Percentiles rank a stretch among this genome's conserved stretches.
phyloP scores from a whole-genome alignment of 2,329 filamentous ascomycete genomes.

The Venturia nashicola region DNA sequence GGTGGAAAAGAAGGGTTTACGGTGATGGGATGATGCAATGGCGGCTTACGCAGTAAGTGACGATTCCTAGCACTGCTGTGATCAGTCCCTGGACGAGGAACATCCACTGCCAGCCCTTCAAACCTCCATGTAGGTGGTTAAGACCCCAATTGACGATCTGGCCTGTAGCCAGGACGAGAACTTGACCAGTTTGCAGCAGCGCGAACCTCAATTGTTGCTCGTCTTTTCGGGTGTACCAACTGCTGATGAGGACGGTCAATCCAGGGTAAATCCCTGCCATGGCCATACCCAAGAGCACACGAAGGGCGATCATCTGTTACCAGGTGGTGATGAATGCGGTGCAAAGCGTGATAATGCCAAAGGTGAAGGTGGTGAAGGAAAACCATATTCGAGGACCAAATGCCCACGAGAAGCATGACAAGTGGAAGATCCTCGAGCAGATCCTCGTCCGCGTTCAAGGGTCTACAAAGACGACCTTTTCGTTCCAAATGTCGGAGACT shows the following conservation, averaged over 20 bases:
- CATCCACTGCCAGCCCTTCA: constrained; percentile 59
- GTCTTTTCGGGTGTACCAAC: constrained; percentile 45
- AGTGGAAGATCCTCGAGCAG: background rate
- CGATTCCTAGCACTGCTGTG: constrained; percentile 42
- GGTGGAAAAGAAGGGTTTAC: background rate
- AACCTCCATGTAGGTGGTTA: constrained; percentile 46
- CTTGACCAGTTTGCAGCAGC: constrained; percentile 51
- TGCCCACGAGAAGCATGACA: constrained; percentile 18
- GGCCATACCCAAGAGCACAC: constrained; percentile 41
- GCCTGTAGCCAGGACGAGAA: constrained; percentile 52
- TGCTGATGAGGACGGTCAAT: constrained; percentile 42
- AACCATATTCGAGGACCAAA: constrained; percentile 55
- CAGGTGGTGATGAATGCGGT: constrained; percentile 40
- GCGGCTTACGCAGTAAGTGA: constrained; percentile 40
- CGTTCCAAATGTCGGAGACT: background rate
- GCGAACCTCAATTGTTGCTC: constrained; percentile 55
- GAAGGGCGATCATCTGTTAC: constrained; percentile 34
- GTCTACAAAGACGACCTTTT: background rate
- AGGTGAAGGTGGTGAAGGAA: constrained; percentile 40
- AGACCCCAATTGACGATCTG: constrained; percentile 57
- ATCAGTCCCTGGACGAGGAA: constrained; percentile 54
- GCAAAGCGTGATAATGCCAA: constrained; percentile 36
- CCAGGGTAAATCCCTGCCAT: constrained; percentile 42
- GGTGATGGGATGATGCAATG: background rate
- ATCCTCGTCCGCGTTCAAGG: background rate